Percentiles rank a stretch among this genome's conserved stretches.
phyloP scores from a whole-genome alignment of 306 rosid genomes.

The Calophaca sinica region DNA sequence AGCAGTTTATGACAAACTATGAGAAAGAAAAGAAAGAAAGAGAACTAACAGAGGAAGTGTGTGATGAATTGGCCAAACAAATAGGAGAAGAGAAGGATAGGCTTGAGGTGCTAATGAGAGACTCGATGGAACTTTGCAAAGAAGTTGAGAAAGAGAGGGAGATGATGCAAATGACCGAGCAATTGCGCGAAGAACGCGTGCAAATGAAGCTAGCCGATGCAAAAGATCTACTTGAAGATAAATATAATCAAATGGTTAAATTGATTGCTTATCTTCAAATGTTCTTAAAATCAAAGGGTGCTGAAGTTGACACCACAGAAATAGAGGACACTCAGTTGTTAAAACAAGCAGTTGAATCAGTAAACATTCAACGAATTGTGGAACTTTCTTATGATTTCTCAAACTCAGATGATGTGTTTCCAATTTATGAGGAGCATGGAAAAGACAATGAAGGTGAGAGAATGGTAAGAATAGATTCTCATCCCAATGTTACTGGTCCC shows the following conservation, averaged over 20 bases:
- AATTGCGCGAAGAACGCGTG: constrained; percentile 75
- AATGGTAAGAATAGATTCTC: not conserved
- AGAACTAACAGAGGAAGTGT: constrained; percentile 55
- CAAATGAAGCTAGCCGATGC: constrained; percentile 81
- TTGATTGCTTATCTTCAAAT: constrained; percentile 52
- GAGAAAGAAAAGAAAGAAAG: constrained; percentile 61
- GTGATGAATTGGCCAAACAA: constrained; percentile 52
- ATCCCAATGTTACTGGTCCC: constrained; percentile 9
- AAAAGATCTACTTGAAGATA: constrained; percentile 62
- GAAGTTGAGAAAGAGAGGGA: constrained; percentile 74
- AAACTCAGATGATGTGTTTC: constrained; percentile 42
- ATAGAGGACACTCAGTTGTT: constrained; percentile 56
- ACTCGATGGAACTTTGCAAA: constrained; percentile 45
- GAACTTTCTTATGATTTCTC: constrained; percentile 49
- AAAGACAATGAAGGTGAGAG: constrained; percentile 8
- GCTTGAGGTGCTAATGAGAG: constrained; percentile 50
- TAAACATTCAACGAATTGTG: constrained; percentile 46
- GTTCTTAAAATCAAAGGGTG: constrained; percentile 55
- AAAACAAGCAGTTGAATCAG: constrained; percentile 47
- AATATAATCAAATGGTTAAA: constrained; percentile 57
- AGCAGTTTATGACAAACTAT: constrained; percentile 47
- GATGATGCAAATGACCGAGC: constrained; percentile 66
- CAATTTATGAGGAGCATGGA: constrained; percentile 44
- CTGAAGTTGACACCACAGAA: constrained; percentile 46
- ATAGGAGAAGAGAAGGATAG: constrained; percentile 58